phyloP scores from a whole-genome alignment of 169 alveolate species.

The Perkinsus marinus region DNA sequence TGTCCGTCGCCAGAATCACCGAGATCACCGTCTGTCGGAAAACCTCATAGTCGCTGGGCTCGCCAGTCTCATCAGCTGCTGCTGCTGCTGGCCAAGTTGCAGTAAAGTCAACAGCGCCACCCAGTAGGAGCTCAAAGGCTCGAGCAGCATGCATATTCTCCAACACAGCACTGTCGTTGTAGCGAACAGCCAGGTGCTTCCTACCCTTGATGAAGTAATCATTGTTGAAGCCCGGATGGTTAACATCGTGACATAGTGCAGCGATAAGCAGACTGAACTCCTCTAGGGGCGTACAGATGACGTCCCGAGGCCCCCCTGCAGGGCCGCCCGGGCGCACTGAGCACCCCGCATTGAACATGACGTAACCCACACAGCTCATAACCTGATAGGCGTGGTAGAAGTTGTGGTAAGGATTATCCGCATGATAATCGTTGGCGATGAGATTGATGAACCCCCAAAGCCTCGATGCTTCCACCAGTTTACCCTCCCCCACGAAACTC shows the following conservation, averaged over 20 bases:
- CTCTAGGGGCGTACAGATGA: constrained; percentile 13
- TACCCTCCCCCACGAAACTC: background rate
- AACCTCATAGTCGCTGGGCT: background rate
- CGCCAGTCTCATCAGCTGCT: background rate
- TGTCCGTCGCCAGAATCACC: constrained; percentile 27
- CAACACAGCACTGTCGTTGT: constrained; percentile 14
- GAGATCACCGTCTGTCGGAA: constrained; percentile 9
- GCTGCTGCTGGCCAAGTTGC: background rate
- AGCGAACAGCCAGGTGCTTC: background rate
- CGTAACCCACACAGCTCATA: background rate
- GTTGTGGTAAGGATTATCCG: constrained; percentile 19
- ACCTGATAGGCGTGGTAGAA: constrained; percentile 23
- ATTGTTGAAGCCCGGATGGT: constrained; percentile 26
- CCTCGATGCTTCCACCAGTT: background rate
- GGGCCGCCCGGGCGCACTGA: constrained; percentile 6
- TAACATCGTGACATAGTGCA: constrained; percentile 21
- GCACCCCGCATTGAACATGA: background rate
- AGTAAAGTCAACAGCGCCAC: background rate
- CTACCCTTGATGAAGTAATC: constrained; percentile 8
- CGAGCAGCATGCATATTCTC: constrained; percentile 26
- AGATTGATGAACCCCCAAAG: background rate
- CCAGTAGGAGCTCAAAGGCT: constrained; percentile 14
- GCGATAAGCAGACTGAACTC: constrained; percentile 13
- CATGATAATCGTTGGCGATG: background rate
- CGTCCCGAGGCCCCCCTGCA: constrained; percentile 12